Conservation (phyloP, 306 rosid genomes). For the Luffa aegyptiaca region DNA sequence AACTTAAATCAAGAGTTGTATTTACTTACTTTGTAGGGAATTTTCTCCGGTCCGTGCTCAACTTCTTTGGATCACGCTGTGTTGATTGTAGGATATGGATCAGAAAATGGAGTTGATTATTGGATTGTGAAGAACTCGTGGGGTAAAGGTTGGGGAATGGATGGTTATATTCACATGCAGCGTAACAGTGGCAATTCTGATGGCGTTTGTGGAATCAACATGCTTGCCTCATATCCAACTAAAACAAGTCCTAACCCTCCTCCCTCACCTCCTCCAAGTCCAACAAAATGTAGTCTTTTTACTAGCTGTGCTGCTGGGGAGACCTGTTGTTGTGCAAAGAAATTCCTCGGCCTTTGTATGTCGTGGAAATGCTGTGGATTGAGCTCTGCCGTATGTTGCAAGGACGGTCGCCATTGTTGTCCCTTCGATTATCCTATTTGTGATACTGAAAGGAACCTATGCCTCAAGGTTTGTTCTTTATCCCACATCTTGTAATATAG, state of each 20-base stretch:
- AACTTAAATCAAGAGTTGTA: neutral
- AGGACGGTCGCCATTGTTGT: slow-evolving; percentile 61
- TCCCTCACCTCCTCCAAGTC: slow-evolving; percentile 62
- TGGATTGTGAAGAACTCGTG: slow-evolving; percentile 93
- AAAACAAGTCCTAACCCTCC: slow-evolving; percentile 79
- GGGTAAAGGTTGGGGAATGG: slow-evolving; percentile 80
- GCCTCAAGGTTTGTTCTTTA: slow-evolving; percentile 59
- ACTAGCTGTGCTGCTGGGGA: slow-evolving; percentile 53
- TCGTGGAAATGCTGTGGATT: slow-evolving; percentile 63
- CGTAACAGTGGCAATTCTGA: slow-evolving; percentile 40
- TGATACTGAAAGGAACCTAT: slow-evolving; percentile 29
- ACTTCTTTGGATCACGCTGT: slow-evolving; percentile 80
- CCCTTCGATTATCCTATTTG: slow-evolving; percentile 75
- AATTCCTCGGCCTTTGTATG: slow-evolving; percentile 57
- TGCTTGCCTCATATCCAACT: slow-evolving; percentile 70
- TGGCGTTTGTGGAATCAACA: slow-evolving; percentile 86
- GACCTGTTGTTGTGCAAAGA: slow-evolving; percentile 69
- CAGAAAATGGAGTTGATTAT: slow-evolving; percentile 68
- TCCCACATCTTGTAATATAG: neutral
- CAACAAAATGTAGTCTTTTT: slow-evolving; percentile 44
- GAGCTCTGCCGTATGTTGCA: slow-evolving; percentile 64
- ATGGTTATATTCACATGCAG: slow-evolving; percentile 60
- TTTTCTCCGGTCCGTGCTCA: slow-evolving; percentile 82
- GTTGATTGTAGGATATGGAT: slow-evolving; percentile 80
- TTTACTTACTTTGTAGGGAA: slow-evolving; percentile 45